phyloP scores from a whole-genome alignment of 2,329 filamentous ascomycete species.

The Apiospora saccharicola region DNA sequence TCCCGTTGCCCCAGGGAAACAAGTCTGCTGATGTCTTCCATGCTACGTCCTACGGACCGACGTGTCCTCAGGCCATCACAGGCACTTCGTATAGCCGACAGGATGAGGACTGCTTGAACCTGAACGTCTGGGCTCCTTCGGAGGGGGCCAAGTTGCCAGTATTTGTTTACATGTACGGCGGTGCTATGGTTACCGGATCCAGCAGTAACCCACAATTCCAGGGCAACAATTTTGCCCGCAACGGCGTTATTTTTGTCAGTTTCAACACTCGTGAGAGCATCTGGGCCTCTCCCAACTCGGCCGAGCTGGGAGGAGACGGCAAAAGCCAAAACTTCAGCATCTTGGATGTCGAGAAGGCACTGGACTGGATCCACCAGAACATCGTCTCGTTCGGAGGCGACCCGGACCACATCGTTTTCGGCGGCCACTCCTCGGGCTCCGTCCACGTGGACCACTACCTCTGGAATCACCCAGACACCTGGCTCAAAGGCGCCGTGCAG shows the following conservation, averaged over 20 bases:
- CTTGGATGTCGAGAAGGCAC: conserved; percentile 46
- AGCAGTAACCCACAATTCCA: conserved; percentile 49
- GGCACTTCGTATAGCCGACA: conserved; percentile 35
- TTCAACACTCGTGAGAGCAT: conserved; percentile 52
- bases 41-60: conserved; percentile 38
- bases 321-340: conserved; percentile 43
- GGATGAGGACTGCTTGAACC: conserved; percentile 51
- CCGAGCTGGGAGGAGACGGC: conserved; percentile 40
- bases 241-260: conserved; percentile 47
- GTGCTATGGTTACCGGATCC: conserved; percentile 51
- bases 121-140: conserved; percentile 48
- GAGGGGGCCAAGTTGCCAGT: conserved; percentile 41
- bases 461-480: conserved; percentile 48
- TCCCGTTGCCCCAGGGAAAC: conserved; percentile 30
- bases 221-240: conserved; percentile 45
- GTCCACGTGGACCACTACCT: conserved; percentile 51
- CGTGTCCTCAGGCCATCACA: conserved; percentile 38
- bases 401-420: conserved; percentile 53
- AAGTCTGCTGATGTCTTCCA: conserved; percentile 27
- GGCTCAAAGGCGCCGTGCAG: conserved; percentile 47
- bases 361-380: conserved; percentile 51
- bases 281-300: conserved; percentile 52
- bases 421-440: conserved; percentile 48
- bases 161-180: conserved; percentile 54
- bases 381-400: conserved; percentile 53